Evolutionary conservation across 768 basidiomycete genomes (phyloP), one percentile per base, ranked within the genome.

Genomic region (Podaxis sp.): DNA sequence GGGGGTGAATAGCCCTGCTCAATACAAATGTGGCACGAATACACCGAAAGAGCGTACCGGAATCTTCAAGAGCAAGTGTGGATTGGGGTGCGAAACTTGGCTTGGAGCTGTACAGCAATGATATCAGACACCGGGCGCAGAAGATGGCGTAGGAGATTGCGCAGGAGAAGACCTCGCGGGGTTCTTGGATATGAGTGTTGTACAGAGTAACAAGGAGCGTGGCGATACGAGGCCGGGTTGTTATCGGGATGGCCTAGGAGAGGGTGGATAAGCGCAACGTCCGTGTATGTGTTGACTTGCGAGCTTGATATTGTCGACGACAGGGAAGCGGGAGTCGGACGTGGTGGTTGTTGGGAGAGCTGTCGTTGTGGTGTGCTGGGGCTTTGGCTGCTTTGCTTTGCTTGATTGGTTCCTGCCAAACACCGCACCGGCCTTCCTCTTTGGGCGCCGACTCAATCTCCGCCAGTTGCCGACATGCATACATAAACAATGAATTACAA

Each of bases 401-500:
- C 48, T 50, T 59, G 57, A 50, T 59, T 59, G 57, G 57, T 18
- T 51, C 57, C 57, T 59, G 57, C 57, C 57, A 59, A 59, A 59
- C 57, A 59, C 57, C 57, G 57, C 59, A 60, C 21, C 27, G 23
- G 11, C 38, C 50, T 52, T 52, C 58, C 58, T 59, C 23, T 59
- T 59, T 46, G 58, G 58, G 58, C 59, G 42, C 59, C 59, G 59
- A 52, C 59, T 42, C 59, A 65, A 62, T 62, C 70, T 70, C 74
- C 75, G 71, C 68, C 70, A 63, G 71, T 73, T 61, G 42, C 62
- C 50, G 56, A 52, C 14, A 40, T 32, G 9, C 2, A 32, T 32
- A 32, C 32, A 32, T 32, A 44, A 44, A 42, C 42, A 55, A 55
- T 55, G 28, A 55, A 42, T 55, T 55, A 55, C 23, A 53, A 59